These are phyloP conservation scores for Colletotrichum cuscutae DNA, from an alignment of 2,329 filamentous ascomycete species.

Conservation along the genomic window DNA sequence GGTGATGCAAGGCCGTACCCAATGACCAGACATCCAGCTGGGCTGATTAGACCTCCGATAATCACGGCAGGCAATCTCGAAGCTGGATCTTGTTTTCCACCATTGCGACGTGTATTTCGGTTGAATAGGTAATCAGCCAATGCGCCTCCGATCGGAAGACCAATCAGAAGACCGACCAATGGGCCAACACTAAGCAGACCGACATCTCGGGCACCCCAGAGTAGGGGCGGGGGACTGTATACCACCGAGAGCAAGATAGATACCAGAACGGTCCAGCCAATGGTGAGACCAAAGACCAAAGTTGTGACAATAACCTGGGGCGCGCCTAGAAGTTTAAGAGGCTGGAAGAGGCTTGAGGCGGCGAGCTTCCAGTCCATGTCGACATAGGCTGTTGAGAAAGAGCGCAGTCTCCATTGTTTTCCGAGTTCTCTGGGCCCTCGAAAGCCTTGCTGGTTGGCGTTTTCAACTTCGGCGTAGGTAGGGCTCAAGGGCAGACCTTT, in stretches of 20 bases:
- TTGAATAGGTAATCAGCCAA: constrained; percentile 32
- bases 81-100: constrained; percentile 22
- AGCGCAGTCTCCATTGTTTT: constrained; percentile 22
- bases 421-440: background rate
- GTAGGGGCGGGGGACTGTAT: constrained; percentile 17
- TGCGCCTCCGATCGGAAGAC: constrained; percentile 24
- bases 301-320: constrained; percentile 28
- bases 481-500: background rate
- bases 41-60: constrained; percentile 34
- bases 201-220: constrained; percentile 22
- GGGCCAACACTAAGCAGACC: constrained; percentile 24
- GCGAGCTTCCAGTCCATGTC: constrained; percentile 27
- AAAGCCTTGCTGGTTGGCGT: background rate
- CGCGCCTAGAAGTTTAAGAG: constrained; percentile 9
- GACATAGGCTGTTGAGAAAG: constrained; percentile 19
- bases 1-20: constrained; percentile 32
- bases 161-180: constrained; percentile 13
- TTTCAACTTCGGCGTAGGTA: constrained; percentile 10
- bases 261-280: constrained; percentile 24
- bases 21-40: constrained; percentile 34
- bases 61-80: constrained; percentile 33
- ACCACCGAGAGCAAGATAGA: constrained; percentile 13
- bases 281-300: constrained; percentile 27
- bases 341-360: background rate
- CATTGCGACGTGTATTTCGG: background rate